Evolutionary conservation across 2,329 filamentous ascomycete species (phyloP), one percentile per base, ranked within the genome.

Genomic region (Hymenoscyphus linearis): DNA sequence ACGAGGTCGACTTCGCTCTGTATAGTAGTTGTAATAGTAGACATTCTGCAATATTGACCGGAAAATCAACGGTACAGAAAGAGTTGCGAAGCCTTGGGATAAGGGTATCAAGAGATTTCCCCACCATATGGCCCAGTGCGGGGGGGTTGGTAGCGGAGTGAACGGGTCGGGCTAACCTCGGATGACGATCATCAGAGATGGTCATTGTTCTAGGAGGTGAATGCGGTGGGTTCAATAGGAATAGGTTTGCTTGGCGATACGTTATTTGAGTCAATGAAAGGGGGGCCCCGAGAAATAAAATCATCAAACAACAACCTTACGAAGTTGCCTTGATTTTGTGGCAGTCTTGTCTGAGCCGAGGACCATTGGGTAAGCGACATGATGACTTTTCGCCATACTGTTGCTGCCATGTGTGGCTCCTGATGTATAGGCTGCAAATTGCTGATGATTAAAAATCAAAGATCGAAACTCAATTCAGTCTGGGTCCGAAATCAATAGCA

Each of bases 1-100:
- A 50, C 22, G 34, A 54, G 31, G 22, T 40, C 57, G 14, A 34
- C n/a, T 55, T 59, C 50, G 34, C 50, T 54, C 35, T 53, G 57
- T 6, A 35, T 59, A 6, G 47, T 31, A 2, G 34, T 59, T 6
- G 57, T 44, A 50, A 59, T 59, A 3, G 44, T 25, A 25, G 44
- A n/a, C 44, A 50, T 50, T 50, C 22, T 50, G 13, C 22, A 22
- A 44, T 44, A 44, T 2, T 18, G n/a, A 22, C 18, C 12, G 44
- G 9, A 22, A 50, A 12, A 13, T 50, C 10, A 50, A 25, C 18
- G 13, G 9, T 22, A 25, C 22, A 22, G n/a, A 12, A 18, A n/a
- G n/a, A 22, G 18, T 22, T 47, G 18, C 18, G n/a, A 47, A 13
- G 22, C 7, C n/a, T 50, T 13, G 44, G 4, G n/a, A 18, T 25